These are phyloP conservation scores for Adiantum capillusveneris DNA, from an alignment of 75 land plant genomes.

Conservation along the genomic window DNA sequence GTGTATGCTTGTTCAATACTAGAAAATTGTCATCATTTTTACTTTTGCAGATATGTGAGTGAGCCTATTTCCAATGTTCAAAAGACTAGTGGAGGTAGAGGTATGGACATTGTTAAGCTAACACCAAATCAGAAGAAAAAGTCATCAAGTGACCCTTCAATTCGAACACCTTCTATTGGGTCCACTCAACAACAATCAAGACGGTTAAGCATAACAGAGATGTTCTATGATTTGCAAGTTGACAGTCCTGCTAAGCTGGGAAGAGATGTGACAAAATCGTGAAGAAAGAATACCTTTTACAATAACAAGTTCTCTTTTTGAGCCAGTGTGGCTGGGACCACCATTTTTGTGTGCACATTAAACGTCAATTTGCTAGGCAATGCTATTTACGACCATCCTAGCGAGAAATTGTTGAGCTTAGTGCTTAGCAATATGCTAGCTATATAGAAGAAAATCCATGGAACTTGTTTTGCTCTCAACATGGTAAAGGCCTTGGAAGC, in stretches of 20 bases:
- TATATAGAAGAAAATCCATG: no score
- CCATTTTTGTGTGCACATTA: no score
- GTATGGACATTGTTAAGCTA: constrained; percentile 1
- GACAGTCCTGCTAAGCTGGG: constrained; percentile 11
- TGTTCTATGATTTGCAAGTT: constrained; percentile 17
- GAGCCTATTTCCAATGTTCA: constrained; percentile 12
- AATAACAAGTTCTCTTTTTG: no score
- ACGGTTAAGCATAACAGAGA: constrained; percentile 13
- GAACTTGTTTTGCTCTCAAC: no score
- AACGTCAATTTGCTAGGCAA: no score
- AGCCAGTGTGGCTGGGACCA: no score
- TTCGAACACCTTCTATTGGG: constrained; percentile 6
- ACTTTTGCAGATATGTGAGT: constrained; percentile 12
- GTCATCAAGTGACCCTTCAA: background rate
- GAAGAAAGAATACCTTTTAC: no score
- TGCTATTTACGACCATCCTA: no score
- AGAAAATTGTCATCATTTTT: background rate
- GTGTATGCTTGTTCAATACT: background rate
- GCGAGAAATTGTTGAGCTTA: no score
- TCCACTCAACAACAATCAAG: constrained; percentile 4
- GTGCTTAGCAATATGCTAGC: no score
- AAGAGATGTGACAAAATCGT: no score
- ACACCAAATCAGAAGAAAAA: constrained; percentile 14
- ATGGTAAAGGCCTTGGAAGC: no score
- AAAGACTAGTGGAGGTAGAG: constrained; percentile 9